Conservation (phyloP, 2,329 filamentous ascomycete species). For the Cladosporium colombiae region DNA sequence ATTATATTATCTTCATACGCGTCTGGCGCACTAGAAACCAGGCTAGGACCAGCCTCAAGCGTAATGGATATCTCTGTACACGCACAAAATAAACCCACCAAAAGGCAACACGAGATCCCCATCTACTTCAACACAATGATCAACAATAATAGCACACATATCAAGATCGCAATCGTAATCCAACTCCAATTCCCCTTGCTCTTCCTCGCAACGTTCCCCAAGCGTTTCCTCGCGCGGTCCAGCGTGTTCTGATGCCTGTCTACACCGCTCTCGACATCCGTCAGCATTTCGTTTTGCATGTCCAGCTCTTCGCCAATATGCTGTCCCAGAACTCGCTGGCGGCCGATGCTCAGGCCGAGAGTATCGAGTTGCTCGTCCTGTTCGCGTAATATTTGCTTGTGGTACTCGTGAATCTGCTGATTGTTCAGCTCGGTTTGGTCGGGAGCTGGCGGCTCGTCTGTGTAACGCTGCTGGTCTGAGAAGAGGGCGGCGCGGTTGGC, state of each 20-base stretch:
- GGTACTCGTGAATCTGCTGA: conserved; percentile 82
- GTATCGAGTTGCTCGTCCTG: conserved; percentile 93
- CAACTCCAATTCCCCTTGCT: conserved; percentile 87
- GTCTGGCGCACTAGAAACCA: not conserved
- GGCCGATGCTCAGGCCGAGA: conserved; percentile 79
- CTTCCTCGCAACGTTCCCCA: conserved; percentile 71
- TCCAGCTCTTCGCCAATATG: conserved; percentile 97
- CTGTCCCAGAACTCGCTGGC: conserved; percentile 89
- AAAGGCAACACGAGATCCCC: conserved; percentile 66
- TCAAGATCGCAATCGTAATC: conserved; percentile 75
- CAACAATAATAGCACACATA: conserved; percentile 77
- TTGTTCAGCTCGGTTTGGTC: conserved; percentile 68
- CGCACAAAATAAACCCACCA: conserved; percentile 63
- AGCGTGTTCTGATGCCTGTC: conserved; percentile 78
- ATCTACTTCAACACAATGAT: conserved; percentile 84
- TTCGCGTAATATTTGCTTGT: conserved; percentile 75
- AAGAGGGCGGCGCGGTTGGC: conserved; percentile 61
- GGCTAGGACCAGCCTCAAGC: not conserved
- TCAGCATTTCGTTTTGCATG: conserved; percentile 81
- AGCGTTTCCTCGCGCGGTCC: conserved; percentile 69
- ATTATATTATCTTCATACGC: not conserved
- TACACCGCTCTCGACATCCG: conserved; percentile 81
- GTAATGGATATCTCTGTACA: conserved; percentile 67
- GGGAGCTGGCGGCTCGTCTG: conserved; percentile 63
- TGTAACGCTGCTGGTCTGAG: conserved; percentile 52